Evolutionary conservation across 1,284 basidiomycete species (phyloP).

Genomic region (Rhodotorula sp.): DNA sequence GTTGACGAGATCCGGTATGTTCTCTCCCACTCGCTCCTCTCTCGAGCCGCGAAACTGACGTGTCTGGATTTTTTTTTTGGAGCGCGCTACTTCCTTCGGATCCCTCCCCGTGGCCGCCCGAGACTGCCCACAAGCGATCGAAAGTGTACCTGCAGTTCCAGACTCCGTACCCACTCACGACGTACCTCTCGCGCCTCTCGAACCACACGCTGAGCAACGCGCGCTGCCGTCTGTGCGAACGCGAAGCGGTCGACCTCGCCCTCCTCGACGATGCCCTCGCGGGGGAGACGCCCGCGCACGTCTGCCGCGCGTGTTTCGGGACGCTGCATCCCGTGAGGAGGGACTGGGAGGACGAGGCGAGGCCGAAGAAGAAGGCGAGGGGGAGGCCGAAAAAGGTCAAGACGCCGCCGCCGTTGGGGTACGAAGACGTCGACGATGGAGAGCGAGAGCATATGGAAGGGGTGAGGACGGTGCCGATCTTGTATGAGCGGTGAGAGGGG

Average conservation of each 20-base stretch:
- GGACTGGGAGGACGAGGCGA: neutral
- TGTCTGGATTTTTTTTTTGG: neutral
- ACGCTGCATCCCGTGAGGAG: constrained; percentile 25
- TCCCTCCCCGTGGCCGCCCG: neutral
- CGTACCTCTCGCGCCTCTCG: constrained; percentile 33
- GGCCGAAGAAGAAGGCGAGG: neutral
- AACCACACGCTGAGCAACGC: neutral
- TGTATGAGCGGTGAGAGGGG: constrained; percentile 1
- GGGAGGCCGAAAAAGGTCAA: constrained; percentile 2
- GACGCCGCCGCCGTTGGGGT: neutral
- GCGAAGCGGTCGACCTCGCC: constrained; percentile 32
- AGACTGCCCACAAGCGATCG: neutral
- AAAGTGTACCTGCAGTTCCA: neutral
- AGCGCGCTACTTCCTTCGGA: constrained; percentile 19
- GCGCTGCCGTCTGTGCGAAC: constrained; percentile 39
- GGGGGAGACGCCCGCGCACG: constrained; percentile 30
- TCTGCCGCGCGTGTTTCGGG: constrained; percentile 38
- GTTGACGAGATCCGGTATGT: constrained; percentile 68
- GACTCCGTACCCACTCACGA: constrained; percentile 39
- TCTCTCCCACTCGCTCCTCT: neutral
- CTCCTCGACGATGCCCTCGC: constrained; percentile 38
- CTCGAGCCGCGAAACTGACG: neutral
- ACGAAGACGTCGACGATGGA: neutral
- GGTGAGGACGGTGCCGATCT: constrained; percentile 8
- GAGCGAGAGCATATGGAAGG: constrained; percentile 13